Base-by-base conservation (phyloP, 768 basidiomycete genomes). In the Tricholoma matsutake region DNA sequence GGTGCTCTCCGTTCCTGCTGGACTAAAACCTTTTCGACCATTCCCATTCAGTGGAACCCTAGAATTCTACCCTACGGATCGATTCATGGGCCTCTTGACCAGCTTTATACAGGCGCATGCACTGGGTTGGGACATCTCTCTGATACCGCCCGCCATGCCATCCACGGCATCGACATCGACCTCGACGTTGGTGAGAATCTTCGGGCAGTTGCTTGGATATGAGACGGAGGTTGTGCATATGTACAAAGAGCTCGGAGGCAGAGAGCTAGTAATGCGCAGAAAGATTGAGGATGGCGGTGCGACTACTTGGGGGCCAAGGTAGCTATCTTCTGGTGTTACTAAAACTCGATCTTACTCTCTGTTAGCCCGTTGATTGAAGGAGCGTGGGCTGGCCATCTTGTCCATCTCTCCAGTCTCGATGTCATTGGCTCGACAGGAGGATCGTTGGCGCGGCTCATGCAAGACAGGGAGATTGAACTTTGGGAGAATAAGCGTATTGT, bases 191-290 rank as follows among this genome's bases (percentile, higher is more conserved):
- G 80, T 87, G 18, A 75, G 70, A 58, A 75, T 79, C 0, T 87
- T 89, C 63, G 80, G 79, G 2, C 76, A 81, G 59, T 61, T 87
- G 7, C 75, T 89, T 0, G 87, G 86, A 0, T 89, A 88, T 67
- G 83, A 85, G 11, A 68, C 76, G 0, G 86, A 87, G 62, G 80
- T 79, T 2, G 68, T 87, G 9, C 85, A 88, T 61, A 75, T 88
- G 76, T 89, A 87, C 69, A 89, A 87, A 69, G 87, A 88, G 62
- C 72, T 88, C 6, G 86, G 87, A 7, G 87, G 87, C 7, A 71
- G 87, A 16, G 87, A 88, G 72, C 68, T 89, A 20, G 67, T 86
- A 22, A 87, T 89, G 86, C 74, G 86, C 25, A 71, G 86, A 35
- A 79, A 75, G 67, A 81, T 88, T 41, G 75, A 80, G 62, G 79